These are phyloP conservation scores for Rhipidocladum racemiflorum DNA, from an alignment of 176 grass and related monocot species.

Conservation along the genomic window DNA sequence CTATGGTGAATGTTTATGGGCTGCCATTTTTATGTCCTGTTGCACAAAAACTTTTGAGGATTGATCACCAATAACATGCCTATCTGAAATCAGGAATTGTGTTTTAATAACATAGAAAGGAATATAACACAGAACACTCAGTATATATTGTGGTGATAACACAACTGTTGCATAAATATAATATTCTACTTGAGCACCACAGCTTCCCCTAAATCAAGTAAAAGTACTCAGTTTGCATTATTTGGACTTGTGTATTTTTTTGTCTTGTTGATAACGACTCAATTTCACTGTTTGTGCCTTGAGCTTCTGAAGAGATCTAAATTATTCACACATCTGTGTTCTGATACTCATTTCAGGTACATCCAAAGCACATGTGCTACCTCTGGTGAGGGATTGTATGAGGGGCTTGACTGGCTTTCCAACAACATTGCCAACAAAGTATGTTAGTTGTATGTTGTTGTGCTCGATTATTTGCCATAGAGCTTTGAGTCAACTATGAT, in stretches of 20 bases:
- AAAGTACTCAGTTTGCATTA: neutral
- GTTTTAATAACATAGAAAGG: neutral
- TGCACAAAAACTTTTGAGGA: neutral
- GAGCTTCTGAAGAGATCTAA: neutral
- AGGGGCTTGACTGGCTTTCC: constrained; percentile 63
- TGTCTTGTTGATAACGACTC: neutral
- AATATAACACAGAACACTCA: neutral
- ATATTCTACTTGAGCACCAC: neutral
- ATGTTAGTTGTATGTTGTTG: neutral
- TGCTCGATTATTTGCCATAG: neutral
- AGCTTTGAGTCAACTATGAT: neutral
- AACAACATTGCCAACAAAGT: constrained; percentile 69
- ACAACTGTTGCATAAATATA: neutral
- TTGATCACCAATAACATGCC: neutral
- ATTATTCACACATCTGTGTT: neutral
- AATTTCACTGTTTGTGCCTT: neutral
- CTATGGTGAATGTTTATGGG: neutral
- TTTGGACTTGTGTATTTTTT: neutral
- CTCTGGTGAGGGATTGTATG: constrained; percentile 55
- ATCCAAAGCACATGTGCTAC: constrained; percentile 68
- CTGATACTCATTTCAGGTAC: constrained; percentile 33
- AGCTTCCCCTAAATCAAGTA: neutral
- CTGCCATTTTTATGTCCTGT: neutral
- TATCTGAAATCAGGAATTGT: neutral
- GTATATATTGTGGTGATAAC: neutral